Percentiles rank a stretch among this genome's conserved stretches.
Evolutionary conservation across 73 alveolate genomes (phyloP).

Genomic region (Tetrahymena malaccensis): DNA sequence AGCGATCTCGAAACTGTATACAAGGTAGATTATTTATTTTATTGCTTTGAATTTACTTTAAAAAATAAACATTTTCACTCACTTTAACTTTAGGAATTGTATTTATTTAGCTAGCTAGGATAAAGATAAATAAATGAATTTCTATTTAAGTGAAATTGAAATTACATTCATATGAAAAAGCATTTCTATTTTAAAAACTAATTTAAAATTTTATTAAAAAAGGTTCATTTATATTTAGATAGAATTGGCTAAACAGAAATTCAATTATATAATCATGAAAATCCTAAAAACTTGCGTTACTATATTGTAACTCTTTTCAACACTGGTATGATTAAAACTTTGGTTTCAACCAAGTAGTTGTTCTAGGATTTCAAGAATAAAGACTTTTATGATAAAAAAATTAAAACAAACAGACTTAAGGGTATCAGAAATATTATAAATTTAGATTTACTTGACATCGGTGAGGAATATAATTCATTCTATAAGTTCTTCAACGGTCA

Average conservation of each 20-base stretch:
- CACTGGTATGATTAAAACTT: slow-evolving; percentile 20
- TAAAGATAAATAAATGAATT: too few relatives aligned
- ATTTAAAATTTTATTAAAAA: not conserved
- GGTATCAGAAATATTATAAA: slow-evolving; percentile 18
- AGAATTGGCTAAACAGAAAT: not conserved
- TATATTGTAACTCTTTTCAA: slow-evolving; percentile 26
- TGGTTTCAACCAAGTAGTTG: slow-evolving; percentile 13
- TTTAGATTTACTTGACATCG: slow-evolving; percentile 1
- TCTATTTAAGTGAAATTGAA: too few relatives aligned
- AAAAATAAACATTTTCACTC: too few relatives aligned
- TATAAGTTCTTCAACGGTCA: not conserved
- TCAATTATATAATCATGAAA: slow-evolving; percentile 30
- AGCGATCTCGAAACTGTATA: not conserved
- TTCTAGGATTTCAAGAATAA: slow-evolving; percentile 10
- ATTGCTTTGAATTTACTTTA: not conserved
- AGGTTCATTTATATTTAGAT: not conserved
- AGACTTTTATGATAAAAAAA: slow-evolving; percentile 14
- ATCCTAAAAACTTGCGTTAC: slow-evolving; percentile 26
- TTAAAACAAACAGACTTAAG: slow-evolving; percentile 12
- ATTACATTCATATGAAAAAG: too few relatives aligned
- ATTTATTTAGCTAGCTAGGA: not conserved
- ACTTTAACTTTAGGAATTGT: too few relatives aligned
- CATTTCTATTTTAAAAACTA: not conserved
- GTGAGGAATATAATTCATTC: not conserved
- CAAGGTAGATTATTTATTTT: not conserved